phyloP scores from a whole-genome alignment of 2,329 filamentous ascomycete species.

The Domatiomyces globalis region DNA sequence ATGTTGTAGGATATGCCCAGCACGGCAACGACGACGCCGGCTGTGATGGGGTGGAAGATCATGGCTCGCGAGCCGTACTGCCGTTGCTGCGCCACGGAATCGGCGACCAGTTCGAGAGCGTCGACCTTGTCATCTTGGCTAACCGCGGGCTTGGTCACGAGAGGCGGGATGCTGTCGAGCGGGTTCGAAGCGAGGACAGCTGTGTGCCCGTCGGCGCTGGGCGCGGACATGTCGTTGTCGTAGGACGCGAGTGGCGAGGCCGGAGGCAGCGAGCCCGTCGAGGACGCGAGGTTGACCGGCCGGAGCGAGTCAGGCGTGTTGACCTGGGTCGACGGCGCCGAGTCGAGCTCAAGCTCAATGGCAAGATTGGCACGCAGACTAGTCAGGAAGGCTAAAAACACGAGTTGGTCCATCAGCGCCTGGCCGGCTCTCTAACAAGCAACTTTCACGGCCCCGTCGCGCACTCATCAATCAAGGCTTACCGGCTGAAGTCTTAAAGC shows the following conservation, averaged over 20 bases:
- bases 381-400: slow-evolving; percentile 57
- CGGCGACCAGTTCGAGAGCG: slow-evolving; percentile 60
- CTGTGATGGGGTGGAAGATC: slow-evolving; percentile 45
- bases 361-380: slow-evolving; percentile 69
- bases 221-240: neutral
- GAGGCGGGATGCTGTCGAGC: slow-evolving; percentile 21
- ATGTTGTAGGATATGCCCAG: slow-evolving; percentile 28
- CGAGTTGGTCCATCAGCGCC: neutral
- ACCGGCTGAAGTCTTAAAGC: slow-evolving; percentile 23
- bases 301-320: slow-evolving; percentile 50
- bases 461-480: slow-evolving; percentile 1
- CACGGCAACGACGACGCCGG: slow-evolving; percentile 26
- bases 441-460: neutral
- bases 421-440: neutral
- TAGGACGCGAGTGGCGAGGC: slow-evolving; percentile 20
- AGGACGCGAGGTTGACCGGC: slow-evolving; percentile 30
- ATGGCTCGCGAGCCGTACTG: slow-evolving; percentile 51
- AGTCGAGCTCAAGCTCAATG: slow-evolving; percentile 47
- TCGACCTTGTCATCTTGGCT: slow-evolving; percentile 47
- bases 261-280: slow-evolving; percentile 25
- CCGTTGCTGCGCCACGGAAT: slow-evolving; percentile 70
- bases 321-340: slow-evolving; percentile 46
- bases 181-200: slow-evolving; percentile 2
- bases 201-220: slow-evolving; percentile 1
- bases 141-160: slow-evolving; percentile 19